Evolutionary conservation across 768 basidiomycete species (phyloP).

Genomic region (Termitomyces sp.): DNA sequence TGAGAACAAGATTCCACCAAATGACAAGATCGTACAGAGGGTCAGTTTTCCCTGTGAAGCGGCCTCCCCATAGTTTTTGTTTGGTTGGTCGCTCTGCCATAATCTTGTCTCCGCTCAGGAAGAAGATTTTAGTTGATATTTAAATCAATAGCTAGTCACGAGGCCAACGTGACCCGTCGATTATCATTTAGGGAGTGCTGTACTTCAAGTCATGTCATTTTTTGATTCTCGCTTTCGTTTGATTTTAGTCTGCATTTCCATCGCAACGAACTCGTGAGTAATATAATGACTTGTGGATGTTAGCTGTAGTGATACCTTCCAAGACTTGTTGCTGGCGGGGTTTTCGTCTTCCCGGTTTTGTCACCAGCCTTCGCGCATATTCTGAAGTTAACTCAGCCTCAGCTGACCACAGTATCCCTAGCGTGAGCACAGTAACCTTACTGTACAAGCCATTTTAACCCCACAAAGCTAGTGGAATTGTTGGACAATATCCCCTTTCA

Average conservation of each 20-base stretch:
- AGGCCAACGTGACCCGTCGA: not conserved
- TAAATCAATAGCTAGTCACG: not conserved
- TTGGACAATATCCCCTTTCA: conserved; percentile 75
- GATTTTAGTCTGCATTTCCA: conserved; percentile 38
- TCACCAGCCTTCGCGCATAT: conserved; percentile 55
- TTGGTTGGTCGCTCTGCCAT: conserved; percentile 30
- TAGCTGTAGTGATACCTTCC: not conserved
- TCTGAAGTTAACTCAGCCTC: conserved; percentile 65
- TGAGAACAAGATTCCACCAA: not conserved
- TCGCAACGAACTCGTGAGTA: conserved; percentile 60
- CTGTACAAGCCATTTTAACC: not conserved
- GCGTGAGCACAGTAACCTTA: conserved; percentile 42
- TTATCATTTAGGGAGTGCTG: not conserved
- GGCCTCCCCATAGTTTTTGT: conserved; percentile 84
- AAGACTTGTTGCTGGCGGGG: conserved; percentile 73
- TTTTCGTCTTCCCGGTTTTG: conserved; percentile 75
- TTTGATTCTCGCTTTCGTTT: conserved; percentile 1
- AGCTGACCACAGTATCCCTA: conserved; percentile 71
- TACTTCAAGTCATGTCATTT: not conserved
- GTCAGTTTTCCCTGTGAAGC: conserved; percentile 87
- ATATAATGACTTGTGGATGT: not conserved
- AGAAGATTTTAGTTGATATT: not conserved
- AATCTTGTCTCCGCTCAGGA: conserved; percentile 10
- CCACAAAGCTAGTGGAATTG: conserved; percentile 57
- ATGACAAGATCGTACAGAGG: conserved; percentile 52